Evolutionary conservation across 106 monocot species (phyloP).

Genomic region (Acorus calamus): DNA sequence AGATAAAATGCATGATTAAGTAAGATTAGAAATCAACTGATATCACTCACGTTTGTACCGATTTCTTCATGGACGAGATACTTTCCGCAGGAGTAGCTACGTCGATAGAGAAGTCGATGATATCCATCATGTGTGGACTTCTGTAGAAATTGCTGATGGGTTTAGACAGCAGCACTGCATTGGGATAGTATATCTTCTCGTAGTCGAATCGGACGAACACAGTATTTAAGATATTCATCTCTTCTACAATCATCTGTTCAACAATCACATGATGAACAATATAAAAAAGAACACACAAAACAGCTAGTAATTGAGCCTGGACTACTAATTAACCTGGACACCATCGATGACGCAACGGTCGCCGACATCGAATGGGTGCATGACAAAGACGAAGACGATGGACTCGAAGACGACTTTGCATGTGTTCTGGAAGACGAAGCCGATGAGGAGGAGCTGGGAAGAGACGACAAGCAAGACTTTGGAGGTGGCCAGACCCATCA

Average conservation of each 20-base stretch:
- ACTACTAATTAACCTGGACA: slow-evolving; percentile 8
- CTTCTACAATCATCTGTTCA: slow-evolving; percentile 22
- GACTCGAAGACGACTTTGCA: slow-evolving; percentile 15
- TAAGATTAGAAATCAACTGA: not conserved
- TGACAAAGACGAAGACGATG: slow-evolving; percentile 19
- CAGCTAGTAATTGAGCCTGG: too few species aligned
- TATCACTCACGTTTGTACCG: slow-evolving; percentile 6
- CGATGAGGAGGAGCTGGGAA: slow-evolving; percentile 14
- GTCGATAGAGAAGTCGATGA: slow-evolving; percentile 16
- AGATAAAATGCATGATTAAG: too few species aligned
- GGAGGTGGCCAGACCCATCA: slow-evolving; percentile 16
- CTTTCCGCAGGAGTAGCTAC: slow-evolving; percentile 18
- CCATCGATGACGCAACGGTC: slow-evolving; percentile 20
- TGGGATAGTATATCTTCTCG: slow-evolving; percentile 12
- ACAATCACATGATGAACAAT: not conserved
- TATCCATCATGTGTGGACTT: slow-evolving; percentile 17
- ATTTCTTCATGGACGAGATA: slow-evolving; percentile 12
- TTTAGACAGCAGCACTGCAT: slow-evolving; percentile 7
- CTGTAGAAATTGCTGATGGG: slow-evolving; percentile 17
- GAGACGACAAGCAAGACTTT: slow-evolving; percentile 13
- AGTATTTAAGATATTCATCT: slow-evolving; percentile 21
- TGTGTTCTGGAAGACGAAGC: slow-evolving; percentile 18
- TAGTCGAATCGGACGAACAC: slow-evolving; percentile 14
- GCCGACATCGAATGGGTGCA: slow-evolving; percentile 26
- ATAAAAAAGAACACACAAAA: not conserved